Evolutionary conservation across 768 basidiomycete species (phyloP).

Genomic region (Collybia nuda): DNA sequence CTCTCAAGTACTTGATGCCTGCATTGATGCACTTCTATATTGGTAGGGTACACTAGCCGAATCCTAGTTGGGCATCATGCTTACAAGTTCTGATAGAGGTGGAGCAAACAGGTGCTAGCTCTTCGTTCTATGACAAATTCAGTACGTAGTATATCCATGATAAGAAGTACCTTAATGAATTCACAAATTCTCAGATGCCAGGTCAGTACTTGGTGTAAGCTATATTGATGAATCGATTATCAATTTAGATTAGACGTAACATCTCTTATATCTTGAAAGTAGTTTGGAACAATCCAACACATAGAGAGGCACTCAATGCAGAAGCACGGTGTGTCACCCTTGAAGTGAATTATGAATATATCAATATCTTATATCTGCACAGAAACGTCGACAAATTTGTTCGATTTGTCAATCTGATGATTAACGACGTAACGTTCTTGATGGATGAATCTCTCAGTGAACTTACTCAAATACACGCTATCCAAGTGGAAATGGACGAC

Average conservation of each 20-base stretch:
- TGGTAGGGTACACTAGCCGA: constrained; percentile 44
- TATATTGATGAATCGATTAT: neutral
- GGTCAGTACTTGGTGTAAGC: constrained; percentile 29
- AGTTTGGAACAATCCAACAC: constrained; percentile 88
- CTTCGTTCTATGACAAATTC: constrained; percentile 99
- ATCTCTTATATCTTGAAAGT: constrained; percentile 86
- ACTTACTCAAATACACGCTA: constrained; percentile 82
- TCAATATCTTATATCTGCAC: neutral
- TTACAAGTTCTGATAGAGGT: constrained; percentile 61
- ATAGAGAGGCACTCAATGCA: constrained; percentile 80
- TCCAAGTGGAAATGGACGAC: constrained; percentile 85
- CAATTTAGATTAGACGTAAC: constrained; percentile 55
- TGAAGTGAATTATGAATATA: neutral
- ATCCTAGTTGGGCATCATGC: neutral
- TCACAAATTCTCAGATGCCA: constrained; percentile 42
- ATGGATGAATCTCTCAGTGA: constrained; percentile 95
- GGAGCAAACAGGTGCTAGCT: constrained; percentile 95
- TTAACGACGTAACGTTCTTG: constrained; percentile 98
- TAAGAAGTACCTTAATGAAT: constrained; percentile 4
- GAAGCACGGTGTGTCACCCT: constrained; percentile 64
- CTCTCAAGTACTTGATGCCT: constrained; percentile 86
- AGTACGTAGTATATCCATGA: constrained; percentile 49
- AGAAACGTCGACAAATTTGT: constrained; percentile 94
- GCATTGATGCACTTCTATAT: constrained; percentile 94
- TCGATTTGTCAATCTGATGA: constrained; percentile 94